Evolutionary conservation across 208 protist genomes (phyloP), one percentile per base, ranked within the genome.

Genomic region (Crithidia acanthocephali): DNA sequence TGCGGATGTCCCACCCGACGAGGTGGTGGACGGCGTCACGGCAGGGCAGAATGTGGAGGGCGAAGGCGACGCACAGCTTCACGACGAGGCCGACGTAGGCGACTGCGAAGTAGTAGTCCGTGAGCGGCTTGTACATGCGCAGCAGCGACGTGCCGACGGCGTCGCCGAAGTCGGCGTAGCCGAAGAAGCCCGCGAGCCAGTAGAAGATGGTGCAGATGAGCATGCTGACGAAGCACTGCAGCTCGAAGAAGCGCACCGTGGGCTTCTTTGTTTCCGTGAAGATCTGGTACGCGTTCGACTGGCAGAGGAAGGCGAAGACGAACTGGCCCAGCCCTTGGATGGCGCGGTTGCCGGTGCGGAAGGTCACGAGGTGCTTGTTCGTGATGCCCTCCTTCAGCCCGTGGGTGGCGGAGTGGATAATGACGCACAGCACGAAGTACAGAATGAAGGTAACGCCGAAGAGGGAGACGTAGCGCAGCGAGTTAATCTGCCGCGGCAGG

Each of bases 41-140:
- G 50, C 72, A 81, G 10, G 88, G 88, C 27, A 89, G 63, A 65
- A 91, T 83, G 66, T 90, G 84, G 37, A 93, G 69, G 7, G 88
- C 76, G 45, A 93, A 93, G 32, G 85, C 88, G 2, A 93, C 83
- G 65, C 85, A 91, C 37, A 93, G 47, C 48, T 90, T 93, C 40
- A 92, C 69, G 0, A 85, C 76, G 35, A 95, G 64, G 5, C 84
- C 85, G 28, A 92, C 33, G 82, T 89, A 93, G 18, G 88, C 82
- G n/a, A 90, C 71, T 15, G 84, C 84, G 27, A 93, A 80, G 59
- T 84, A 83, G 44, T 78, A 62, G 40, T 93, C 84, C 35, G 69
- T 61, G 47, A 81, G 25, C 20, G 90, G 87, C 22, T 58, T 25
- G 69, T 93, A 93, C 76, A 90, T 81, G 27, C 55, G 77, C 44